Evolutionary conservation across 1,139 yeast species (phyloP).

Genomic region (Debaryomycetaceae sp.): DNA sequence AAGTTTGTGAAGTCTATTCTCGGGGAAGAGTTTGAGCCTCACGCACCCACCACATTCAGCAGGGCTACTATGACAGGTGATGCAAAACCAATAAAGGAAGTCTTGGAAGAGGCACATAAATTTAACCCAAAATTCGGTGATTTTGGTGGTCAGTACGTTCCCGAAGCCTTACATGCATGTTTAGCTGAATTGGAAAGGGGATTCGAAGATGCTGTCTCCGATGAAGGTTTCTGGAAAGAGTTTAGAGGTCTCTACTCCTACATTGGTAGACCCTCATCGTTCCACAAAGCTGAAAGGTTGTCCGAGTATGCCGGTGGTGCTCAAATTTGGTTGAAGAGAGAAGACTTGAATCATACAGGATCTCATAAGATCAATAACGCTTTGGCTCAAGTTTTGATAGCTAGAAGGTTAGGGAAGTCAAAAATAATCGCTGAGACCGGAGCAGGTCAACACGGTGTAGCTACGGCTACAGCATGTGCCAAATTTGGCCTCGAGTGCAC

Average conservation of each 20-base stretch:
- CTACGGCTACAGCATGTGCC: slow-evolving; percentile 99
- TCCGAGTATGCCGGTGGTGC: slow-evolving; percentile 95
- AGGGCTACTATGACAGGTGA: slow-evolving; percentile 22
- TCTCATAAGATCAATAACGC: slow-evolving; percentile 97
- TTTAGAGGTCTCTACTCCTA: slow-evolving; percentile 74
- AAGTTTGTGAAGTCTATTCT: slow-evolving; percentile 67
- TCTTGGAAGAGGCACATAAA: slow-evolving; percentile 53
- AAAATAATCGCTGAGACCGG: slow-evolving; percentile 98
- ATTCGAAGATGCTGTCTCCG: slow-evolving; percentile 83
- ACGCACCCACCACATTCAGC: slow-evolving; percentile 27
- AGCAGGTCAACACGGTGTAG: slow-evolving; percentile 99
- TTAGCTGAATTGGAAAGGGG: slow-evolving; percentile 83
- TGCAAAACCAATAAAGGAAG: slow-evolving; percentile 25
- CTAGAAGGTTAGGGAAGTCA: slow-evolving; percentile 86
- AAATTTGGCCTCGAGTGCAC: slow-evolving; percentile 93
- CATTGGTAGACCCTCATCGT: slow-evolving; percentile 93
- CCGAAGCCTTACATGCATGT: slow-evolving; percentile 93
- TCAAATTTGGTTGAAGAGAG: slow-evolving; percentile 95
- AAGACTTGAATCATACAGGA: slow-evolving; percentile 96
- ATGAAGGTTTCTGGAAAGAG: slow-evolving; percentile 91
- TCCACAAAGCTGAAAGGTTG: slow-evolving; percentile 87
- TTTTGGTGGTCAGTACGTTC: slow-evolving; percentile 98
- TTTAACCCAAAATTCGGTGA: slow-evolving; percentile 82
- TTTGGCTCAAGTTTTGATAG: slow-evolving; percentile 87
- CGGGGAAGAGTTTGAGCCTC: slow-evolving; percentile 51